Evolutionary conservation across 441 rosid species (phyloP).

Genomic region (Francoa sonchifolia): DNA sequence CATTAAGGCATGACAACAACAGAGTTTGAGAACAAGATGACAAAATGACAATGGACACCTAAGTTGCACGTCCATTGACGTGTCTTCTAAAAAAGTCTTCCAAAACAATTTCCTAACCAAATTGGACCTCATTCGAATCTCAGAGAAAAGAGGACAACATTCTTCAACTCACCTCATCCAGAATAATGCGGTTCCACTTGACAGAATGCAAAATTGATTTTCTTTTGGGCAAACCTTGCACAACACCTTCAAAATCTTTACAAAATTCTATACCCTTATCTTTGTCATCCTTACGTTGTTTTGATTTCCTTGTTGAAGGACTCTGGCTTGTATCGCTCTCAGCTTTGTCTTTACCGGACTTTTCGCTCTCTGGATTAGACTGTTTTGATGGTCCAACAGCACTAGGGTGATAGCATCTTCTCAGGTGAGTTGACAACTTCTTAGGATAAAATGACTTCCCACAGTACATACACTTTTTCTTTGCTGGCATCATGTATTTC

Average conservation of each 20-base stretch:
- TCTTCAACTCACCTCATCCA: slow-evolving; percentile 97
- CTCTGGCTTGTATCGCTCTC: slow-evolving; percentile 20
- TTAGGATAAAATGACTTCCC: slow-evolving; percentile 41
- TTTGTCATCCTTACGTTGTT: slow-evolving; percentile 10
- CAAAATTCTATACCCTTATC: slow-evolving; percentile 5
- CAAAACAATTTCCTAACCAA: too few species aligned
- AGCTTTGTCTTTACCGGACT: slow-evolving; percentile 10
- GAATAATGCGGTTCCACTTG: slow-evolving; percentile 73
- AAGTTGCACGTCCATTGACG: too few species aligned
- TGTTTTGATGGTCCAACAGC: slow-evolving; percentile 66
- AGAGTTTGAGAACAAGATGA: too few species aligned
- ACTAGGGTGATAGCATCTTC: slow-evolving; percentile 61
- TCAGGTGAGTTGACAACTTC: slow-evolving; percentile 40
- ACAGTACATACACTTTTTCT: slow-evolving; percentile 52
- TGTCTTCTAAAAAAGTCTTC: too few species aligned
- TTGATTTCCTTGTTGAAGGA: slow-evolving; percentile 15
- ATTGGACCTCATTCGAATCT: too few species aligned
- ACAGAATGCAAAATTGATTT: slow-evolving; percentile 64
- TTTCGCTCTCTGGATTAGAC: slow-evolving; percentile 66
- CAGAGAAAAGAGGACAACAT: too few species aligned
- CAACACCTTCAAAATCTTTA: slow-evolving; percentile 10
- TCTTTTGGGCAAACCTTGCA: slow-evolving; percentile 17
- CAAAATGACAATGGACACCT: too few species aligned
- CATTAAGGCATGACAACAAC: too few species aligned
- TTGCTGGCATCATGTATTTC: slow-evolving; percentile 63